Base-by-base conservation (phyloP, 108 stramenopile species). In the Nannochloropsis granulata region DNA sequence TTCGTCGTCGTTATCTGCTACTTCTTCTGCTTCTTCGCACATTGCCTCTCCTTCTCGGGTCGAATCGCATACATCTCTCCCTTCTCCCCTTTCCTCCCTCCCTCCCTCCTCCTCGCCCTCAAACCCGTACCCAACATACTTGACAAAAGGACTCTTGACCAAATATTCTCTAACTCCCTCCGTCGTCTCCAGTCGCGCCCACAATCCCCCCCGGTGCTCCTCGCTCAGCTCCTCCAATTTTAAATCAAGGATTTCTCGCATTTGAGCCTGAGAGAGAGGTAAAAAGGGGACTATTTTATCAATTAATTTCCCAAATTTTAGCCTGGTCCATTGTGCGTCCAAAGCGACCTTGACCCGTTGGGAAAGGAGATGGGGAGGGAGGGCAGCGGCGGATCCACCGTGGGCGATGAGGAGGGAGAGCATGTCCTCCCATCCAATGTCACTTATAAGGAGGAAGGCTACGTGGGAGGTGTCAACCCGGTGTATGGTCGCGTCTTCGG, bases 391-490 rank as follows among this genome's bases (percentile, higher is more conserved):
- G 25, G 78, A 81, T 0, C 25, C 78, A 43, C 78, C 71, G 85
- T 82, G 80, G 13, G 81, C 82, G 56, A 82, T 25, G 81, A 86
- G 81, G 16, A 56, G 81, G 24, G 85, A 42, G 71, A 82, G 46
- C 82, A 86, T 13, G 23, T 81, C 82, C 46, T 86, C 85, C 44
- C 81, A 79, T 21, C 85, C 85, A 12, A 86, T 81, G 78, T 86
- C 85, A 24, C 81, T 82, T 26, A 86, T 81, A 16, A 86, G 82
- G 23, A 86, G 12, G 24, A 86, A 86, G 44, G 82, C 78, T 11
- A 86, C 85, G 46, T 81, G 82, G 78, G 81, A 82, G 10, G 82
- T 78, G 71, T 86, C 85, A 45, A 86, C 71, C 78, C 81, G 82
- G 42, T 80, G 81, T 5, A 71, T 71, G 56, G n/a, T n/a, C 21